phyloP scores from a whole-genome alignment of 169 alveolate genomes.

The Eimeria praecox region DNA sequence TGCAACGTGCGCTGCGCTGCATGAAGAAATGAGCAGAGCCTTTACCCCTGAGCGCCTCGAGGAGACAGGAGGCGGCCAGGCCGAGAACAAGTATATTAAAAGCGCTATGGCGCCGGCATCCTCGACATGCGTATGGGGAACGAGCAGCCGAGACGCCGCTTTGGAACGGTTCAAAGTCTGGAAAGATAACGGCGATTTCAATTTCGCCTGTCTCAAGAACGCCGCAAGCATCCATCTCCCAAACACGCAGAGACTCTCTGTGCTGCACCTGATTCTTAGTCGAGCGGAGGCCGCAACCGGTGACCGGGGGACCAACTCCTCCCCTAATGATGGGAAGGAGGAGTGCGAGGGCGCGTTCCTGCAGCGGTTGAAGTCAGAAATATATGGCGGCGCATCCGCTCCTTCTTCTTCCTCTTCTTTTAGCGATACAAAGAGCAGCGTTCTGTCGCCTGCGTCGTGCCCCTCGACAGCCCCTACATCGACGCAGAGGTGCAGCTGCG shows the following conservation, averaged over 20 bases:
- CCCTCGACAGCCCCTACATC: conserved; percentile 5
- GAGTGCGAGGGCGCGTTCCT: neutral
- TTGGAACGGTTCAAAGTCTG: conserved; percentile 20
- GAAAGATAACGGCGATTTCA: conserved; percentile 63
- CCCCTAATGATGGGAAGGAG: neutral
- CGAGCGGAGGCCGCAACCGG: neutral
- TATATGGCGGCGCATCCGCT: neutral
- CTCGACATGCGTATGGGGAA: neutral
- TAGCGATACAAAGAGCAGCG: neutral
- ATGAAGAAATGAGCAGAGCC: conserved; percentile 16
- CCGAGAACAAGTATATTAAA: neutral
- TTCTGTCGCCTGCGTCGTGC: neutral
- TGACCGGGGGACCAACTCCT: neutral
- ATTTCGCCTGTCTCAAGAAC: conserved; percentile 31
- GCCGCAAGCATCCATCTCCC: conserved; percentile 34
- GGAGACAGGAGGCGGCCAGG: neutral
- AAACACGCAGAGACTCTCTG: neutral
- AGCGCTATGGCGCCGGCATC: neutral
- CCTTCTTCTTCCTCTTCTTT: neutral
- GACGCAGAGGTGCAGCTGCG: conserved; percentile 17
- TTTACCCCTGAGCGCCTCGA: neutral
- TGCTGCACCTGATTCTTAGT: conserved; percentile 48
- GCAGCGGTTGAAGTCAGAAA: conserved; percentile 14
- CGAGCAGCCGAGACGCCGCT: conserved; percentile 20
- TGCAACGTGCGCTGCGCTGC: conserved; percentile 10